A percentile compares a stretch with the other conserved stretches of the same genome.
Evolutionary conservation across 1,139 yeast species (phyloP).

Genomic region (Saccharomyces hybrid): DNA sequence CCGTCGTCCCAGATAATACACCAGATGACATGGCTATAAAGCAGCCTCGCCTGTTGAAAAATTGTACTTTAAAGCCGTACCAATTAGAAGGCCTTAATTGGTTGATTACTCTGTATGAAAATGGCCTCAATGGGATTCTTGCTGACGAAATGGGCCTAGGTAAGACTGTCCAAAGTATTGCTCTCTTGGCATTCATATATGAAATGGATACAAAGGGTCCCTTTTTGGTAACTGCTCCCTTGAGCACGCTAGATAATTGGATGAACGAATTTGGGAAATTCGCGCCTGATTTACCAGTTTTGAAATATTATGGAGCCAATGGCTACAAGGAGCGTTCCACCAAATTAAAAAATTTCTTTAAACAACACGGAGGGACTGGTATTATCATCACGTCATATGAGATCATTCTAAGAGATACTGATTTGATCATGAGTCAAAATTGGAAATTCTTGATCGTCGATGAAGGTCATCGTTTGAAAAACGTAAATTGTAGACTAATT

Average conservation of each 20-base stretch:
- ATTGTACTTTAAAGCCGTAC: conserved; percentile 68
- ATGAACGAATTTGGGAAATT: conserved; percentile 57
- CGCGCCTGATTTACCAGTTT: conserved; percentile 61
- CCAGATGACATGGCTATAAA: conserved; percentile 17
- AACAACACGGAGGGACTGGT: conserved; percentile 30
- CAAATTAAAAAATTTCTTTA: conserved; percentile 35
- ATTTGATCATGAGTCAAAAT: conserved; percentile 33
- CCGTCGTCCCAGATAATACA: conserved; percentile 4
- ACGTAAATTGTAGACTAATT: conserved; percentile 68
- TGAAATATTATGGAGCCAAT: conserved; percentile 62
- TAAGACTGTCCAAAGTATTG: conserved; percentile 80
- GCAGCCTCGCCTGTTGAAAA: conserved; percentile 63
- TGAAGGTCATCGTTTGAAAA: conserved; percentile 89
- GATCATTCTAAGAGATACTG: conserved; percentile 63
- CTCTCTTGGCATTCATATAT: conserved; percentile 65
- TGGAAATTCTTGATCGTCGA: conserved; percentile 93
- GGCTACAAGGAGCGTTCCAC: conserved; percentile 40
- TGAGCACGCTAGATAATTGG: conserved; percentile 87
- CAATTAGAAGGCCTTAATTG: conserved; percentile 89
- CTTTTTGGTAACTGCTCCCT: conserved; percentile 77
- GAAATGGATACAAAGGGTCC: conserved; percentile 82
- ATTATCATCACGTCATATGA: conserved; percentile 81
- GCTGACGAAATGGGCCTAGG: conserved; percentile 99
- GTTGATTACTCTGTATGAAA: conserved; percentile 80
- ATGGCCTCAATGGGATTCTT: conserved; percentile 87